phyloP scores from a whole-genome alignment of 2,329 filamentous ascomycete genomes.

The Esteya vermicola region DNA sequence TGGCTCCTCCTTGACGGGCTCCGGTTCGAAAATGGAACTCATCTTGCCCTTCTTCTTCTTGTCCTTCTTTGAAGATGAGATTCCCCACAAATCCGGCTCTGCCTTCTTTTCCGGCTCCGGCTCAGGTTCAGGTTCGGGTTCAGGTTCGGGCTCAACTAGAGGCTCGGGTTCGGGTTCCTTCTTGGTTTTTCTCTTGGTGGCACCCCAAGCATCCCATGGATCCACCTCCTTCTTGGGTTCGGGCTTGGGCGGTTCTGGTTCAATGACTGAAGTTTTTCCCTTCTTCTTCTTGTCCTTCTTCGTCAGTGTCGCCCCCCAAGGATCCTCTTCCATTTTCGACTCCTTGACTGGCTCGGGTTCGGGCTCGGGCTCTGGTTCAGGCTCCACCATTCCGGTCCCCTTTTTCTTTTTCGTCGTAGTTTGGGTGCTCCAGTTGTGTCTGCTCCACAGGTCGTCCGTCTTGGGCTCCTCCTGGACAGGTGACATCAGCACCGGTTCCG shows the following conservation, averaged over 20 bases:
- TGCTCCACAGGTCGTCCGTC: no score
- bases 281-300: conserved; percentile 24
- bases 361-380: no score
- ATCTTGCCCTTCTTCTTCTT: conserved; percentile 17
- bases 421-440: no score
- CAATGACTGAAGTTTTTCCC: not conserved
- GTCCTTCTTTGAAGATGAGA: not conserved
- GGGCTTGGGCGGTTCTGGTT: conserved; percentile 1
- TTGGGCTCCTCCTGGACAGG: no score
- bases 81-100: not conserved
- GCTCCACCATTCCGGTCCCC: no score
- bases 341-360: conserved; percentile 15
- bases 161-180: not conserved
- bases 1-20: conserved; percentile 31
- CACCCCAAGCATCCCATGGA: not conserved
- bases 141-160: conserved; percentile 16
- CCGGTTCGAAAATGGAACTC: no score
- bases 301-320: conserved; percentile 5
- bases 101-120: conserved; percentile 6
- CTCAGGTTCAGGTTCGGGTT: conserved; percentile 11
- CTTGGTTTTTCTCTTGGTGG: not conserved
- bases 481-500: no score
- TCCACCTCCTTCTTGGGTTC: not conserved
- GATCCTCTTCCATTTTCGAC: not conserved
- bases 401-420: no score